Conservation (phyloP, 192 early-diverging fungal genomes). For the Fimicolochytrium jonesii region DNA sequence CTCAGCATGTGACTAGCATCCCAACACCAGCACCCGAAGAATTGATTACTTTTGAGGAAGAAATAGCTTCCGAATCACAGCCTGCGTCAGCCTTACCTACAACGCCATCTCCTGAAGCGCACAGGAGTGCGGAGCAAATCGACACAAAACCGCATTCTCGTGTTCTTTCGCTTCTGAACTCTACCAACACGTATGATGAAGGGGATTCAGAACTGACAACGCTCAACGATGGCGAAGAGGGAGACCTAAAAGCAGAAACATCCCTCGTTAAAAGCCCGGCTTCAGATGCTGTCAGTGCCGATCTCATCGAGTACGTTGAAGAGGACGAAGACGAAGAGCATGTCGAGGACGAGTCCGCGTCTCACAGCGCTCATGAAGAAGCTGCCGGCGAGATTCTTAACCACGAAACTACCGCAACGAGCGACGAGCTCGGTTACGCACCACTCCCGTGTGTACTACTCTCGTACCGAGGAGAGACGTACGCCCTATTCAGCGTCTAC, state of each 20-base stretch:
- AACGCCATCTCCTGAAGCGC: neutral
- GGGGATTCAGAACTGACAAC: neutral
- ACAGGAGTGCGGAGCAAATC: neutral
- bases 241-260: no score
- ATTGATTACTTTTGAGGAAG: constrained; percentile 18
- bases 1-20: no score
- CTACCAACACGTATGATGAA: neutral
- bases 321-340: constrained; percentile 17
- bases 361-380: neutral
- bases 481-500: constrained; percentile 18
- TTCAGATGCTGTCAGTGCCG: neutral
- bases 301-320: constrained; percentile 22
- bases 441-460: constrained; percentile 19
- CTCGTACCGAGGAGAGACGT: neutral
- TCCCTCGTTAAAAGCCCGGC: no score
- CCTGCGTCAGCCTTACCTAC: neutral
- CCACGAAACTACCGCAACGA: neutral
- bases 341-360: neutral
- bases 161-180: neutral
- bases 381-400: neutral
- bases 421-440: constrained; percentile 2
- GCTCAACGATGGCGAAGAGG: neutral
- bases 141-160: neutral
- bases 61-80: neutral
- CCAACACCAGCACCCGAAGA: neutral